Evolutionary conservation across 2,329 filamentous ascomycete genomes (phyloP).

Genomic region (Periconia sp.): DNA sequence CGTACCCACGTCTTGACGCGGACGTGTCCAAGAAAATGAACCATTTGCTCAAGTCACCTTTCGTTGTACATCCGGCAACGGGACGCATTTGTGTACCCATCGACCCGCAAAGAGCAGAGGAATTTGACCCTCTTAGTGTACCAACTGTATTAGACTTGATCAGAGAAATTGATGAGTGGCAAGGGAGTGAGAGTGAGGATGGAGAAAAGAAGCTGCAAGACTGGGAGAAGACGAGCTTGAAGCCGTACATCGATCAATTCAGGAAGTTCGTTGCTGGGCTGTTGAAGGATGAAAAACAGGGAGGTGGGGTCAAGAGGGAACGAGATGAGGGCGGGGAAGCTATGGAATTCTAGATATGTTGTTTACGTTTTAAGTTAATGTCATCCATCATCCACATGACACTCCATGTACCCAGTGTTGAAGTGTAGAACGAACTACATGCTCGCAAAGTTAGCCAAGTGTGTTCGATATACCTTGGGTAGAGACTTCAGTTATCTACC

Average conservation of each 20-base stretch:
- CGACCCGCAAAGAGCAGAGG: conserved; percentile 70
- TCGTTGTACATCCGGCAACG: conserved; percentile 93
- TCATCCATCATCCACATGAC: no score
- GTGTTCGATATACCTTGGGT: no score
- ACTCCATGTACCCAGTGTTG: no score
- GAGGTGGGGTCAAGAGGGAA: conserved; percentile 51
- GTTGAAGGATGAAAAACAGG: conserved; percentile 69
- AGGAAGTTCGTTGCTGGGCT: conserved; percentile 75
- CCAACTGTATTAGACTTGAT: conserved; percentile 84
- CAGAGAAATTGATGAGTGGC: conserved; percentile 83
- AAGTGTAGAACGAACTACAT: no score
- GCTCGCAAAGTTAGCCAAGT: no score
- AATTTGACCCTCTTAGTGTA: conserved; percentile 85
- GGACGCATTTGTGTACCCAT: conserved; percentile 96
- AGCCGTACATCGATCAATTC: conserved; percentile 90
- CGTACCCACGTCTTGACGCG: conserved; percentile 93
- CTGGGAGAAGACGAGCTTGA: conserved; percentile 96
- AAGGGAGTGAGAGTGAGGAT: conserved; percentile 46
- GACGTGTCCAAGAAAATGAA: conserved; percentile 98
- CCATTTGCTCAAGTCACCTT: conserved; percentile 95
- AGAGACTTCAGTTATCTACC: no score
- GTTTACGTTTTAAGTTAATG: neutral
- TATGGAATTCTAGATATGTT: conserved; percentile 54
- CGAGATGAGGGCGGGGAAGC: conserved; percentile 56
- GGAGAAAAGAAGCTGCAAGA: conserved; percentile 64